Evolutionary conservation across 2,329 filamentous ascomycete species (phyloP).

Genomic region (Diaporthe citrichinensis): DNA sequence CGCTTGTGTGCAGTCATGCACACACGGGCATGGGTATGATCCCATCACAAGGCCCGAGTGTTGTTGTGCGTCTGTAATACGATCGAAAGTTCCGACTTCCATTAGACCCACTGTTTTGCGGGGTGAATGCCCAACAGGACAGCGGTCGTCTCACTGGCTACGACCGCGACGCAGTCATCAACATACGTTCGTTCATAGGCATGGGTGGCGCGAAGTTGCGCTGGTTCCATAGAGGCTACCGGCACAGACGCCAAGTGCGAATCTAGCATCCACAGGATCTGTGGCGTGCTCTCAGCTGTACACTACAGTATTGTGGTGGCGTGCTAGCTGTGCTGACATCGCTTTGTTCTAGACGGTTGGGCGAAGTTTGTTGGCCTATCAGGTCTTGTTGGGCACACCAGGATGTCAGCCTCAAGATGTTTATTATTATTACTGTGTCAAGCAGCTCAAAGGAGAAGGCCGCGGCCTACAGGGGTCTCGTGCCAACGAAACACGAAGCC

Average conservation of each 20-base stretch:
- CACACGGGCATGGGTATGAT: neutral
- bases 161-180: neutral
- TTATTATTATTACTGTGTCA: neutral
- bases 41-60: conserved; percentile 18
- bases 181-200: too few species aligned
- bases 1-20: conserved; percentile 7
- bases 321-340: conserved; percentile 6
- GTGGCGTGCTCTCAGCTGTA: conserved; percentile 14
- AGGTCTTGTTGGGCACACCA: neutral
- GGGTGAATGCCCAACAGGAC: neutral
- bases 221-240: neutral
- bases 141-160: neutral
- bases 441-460: neutral
- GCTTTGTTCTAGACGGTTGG: neutral
- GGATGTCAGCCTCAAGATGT: conserved; percentile 16
- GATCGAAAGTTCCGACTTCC: conserved; percentile 5
- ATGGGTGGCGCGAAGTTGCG: neutral
- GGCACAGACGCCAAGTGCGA: neutral
- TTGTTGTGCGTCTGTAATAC: neutral
- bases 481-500: conserved; percentile 25
- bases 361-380: neutral
- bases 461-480: neutral
- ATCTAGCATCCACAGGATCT: conserved; percentile 2
- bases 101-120: neutral
- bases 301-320: neutral